Conservation (phyloP, 495 filamentous ascomycete genomes). For the Aspergillus sclerotioniger region DNA sequence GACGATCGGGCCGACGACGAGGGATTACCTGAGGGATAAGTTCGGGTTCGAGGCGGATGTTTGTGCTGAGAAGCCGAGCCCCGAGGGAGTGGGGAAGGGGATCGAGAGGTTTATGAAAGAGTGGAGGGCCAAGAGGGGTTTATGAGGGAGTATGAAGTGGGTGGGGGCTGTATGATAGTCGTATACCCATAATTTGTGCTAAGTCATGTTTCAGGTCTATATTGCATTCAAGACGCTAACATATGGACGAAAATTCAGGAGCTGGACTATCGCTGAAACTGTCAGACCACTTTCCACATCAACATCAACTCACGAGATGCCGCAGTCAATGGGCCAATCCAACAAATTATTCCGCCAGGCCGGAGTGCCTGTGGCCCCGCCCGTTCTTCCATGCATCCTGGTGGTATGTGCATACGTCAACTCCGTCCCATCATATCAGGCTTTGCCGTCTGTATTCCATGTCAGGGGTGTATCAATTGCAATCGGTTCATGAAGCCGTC, state of each 20-base stretch:
- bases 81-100: constrained; percentile 73
- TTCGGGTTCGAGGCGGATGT: constrained; percentile 79
- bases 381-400: background rate
- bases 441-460: constrained; percentile 6
- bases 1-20: constrained; percentile 93
- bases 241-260: background rate
- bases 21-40: constrained; percentile 62
- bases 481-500: constrained; percentile 10
- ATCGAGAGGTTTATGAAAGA: constrained; percentile 55
- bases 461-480: background rate
- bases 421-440: constrained; percentile 4
- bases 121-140: background rate
- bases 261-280: constrained; percentile 1
- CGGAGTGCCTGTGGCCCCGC: background rate
- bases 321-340: background rate
- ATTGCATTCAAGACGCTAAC: background rate
- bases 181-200: constrained; percentile 5
- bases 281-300: background rate
- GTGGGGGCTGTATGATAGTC: background rate
- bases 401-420: constrained; percentile 1
- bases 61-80: constrained; percentile 76
- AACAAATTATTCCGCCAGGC: background rate
- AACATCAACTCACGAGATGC: background rate
- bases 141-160: background rate
- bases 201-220: background rate